Evolutionary conservation across 192 early-diverging fungal genomes (phyloP), one percentile per base, ranked within the genome.

Genomic region (Coemansia sp.): DNA sequence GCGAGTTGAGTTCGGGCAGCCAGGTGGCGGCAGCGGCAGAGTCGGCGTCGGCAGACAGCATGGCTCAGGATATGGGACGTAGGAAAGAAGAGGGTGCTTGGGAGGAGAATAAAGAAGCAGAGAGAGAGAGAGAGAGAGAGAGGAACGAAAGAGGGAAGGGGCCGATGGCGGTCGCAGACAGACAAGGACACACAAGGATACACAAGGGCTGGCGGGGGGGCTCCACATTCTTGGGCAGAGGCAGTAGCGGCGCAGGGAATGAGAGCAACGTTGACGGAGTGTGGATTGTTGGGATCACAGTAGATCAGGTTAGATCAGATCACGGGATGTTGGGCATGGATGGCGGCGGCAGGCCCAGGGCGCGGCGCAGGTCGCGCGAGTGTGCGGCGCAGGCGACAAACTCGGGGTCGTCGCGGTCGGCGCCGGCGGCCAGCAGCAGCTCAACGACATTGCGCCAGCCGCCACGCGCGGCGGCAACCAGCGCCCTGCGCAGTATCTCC

Each of bases 1-100:
- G 66, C 42, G 66, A 56, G 23, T 68, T 46, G 47, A 75, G 57
- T 55, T 75, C 72, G n/a, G 72, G 72, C 49, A 75, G 55, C 72
- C 72, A 75, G 57, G 43, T 38, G 33, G 51, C 34, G 15, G 33
- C 49, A 33, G 60, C 23, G 24, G 51, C 60, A 21, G 55, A 30
- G n/a, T 42, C 37, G 40, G 38, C 42, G 39, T 55, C 66, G 22
- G 38, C 47, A 2, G 71, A 68, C 24, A 68, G 60, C 71, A 74
- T 74, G 41, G 40, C 8, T 34, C 34, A 22, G 10, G 37, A n/a
- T n/a, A n/a, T n/a, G n/a, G n/a, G n/a, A n/a, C n/a, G 24, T 47
- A 34, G 30, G 24, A 42, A 43, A 62, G 25, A 45, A 25, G 25
- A 46, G 33, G 24, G 17, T 33, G 56, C 2, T 18, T n/a, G n/a